These are phyloP conservation scores for Pedinophyceae sp. DNA, from an alignment of 139 green algal genomes.

Conservation along the genomic window DNA sequence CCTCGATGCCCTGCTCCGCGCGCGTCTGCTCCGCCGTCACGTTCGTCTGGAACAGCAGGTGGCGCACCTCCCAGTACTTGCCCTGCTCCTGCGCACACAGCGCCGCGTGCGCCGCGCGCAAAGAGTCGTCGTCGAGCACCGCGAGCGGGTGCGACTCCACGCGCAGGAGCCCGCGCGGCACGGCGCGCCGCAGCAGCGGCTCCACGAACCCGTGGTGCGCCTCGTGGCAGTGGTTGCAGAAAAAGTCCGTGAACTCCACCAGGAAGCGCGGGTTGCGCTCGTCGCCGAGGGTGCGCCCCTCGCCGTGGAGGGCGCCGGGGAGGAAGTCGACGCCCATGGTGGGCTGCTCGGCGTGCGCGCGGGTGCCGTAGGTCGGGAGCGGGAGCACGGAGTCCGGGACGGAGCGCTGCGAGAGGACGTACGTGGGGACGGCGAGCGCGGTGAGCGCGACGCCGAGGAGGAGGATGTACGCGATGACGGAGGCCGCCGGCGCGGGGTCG, in stretches of 20 bases:
- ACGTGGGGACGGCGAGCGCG: no score
- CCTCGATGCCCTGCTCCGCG: neutral
- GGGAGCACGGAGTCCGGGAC: no score
- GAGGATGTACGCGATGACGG: no score
- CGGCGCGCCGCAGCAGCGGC: conserved; percentile 4
- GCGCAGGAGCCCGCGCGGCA: conserved; percentile 1
- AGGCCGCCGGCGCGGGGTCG: no score
- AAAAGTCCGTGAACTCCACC: conserved; percentile 15
- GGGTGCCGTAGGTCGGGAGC: no score
- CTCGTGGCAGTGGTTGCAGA: conserved; percentile 16
- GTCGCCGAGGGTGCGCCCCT: conserved; percentile 9
- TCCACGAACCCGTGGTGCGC: conserved; percentile 1
- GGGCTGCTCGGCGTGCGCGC: no score
- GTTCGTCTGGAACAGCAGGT: conserved; percentile 6
- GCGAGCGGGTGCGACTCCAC: conserved; percentile 13
- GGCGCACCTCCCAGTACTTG: conserved; percentile 15
- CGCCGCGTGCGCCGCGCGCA: conserved; percentile 8
- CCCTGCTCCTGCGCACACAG: conserved; percentile 15
- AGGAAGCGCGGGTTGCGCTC: neutral
- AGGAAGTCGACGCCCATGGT: conserved; percentile 4
- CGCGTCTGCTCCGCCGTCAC: neutral
- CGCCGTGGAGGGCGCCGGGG: conserved; percentile 1
- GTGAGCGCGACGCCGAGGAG: no score
- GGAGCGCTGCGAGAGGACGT: no score
- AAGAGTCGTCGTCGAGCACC: conserved; percentile 14